A percentile compares a stretch with the other conserved stretches of the same genome.
Conservation (phyloP, 352 stramenopile species). For the Phytophthora tentaculata region DNA sequence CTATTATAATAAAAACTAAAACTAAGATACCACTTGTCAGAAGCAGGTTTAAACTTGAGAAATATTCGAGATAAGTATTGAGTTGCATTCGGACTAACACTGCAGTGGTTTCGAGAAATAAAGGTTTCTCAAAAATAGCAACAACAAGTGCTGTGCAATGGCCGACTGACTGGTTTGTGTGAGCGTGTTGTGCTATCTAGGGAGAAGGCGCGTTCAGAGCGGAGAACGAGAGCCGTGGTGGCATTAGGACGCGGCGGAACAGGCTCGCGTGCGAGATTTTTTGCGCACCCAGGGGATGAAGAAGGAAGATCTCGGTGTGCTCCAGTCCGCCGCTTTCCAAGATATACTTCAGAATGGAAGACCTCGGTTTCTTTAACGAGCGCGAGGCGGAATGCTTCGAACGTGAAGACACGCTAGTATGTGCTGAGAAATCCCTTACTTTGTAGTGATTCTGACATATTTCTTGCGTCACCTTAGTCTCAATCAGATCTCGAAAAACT, state of each 20-base stretch:
- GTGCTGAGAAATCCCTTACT: background rate
- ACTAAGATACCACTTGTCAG: no score
- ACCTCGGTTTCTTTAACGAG: slow-evolving; percentile 84
- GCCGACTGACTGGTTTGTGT: slow-evolving; percentile 9
- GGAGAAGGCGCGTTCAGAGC: slow-evolving; percentile 29
- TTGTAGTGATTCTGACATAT: slow-evolving; percentile 3
- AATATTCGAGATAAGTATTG: no score
- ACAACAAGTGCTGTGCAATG: slow-evolving; percentile 13
- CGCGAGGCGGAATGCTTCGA: slow-evolving; percentile 87
- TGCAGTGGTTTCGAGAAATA: slow-evolving; percentile 30
- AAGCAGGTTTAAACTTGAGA: no score
- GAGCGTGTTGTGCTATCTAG: slow-evolving; percentile 25
- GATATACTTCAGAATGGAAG: slow-evolving; percentile 62
- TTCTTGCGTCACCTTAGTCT: slow-evolving; percentile 43
- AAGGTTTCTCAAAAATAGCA: slow-evolving; percentile 37
- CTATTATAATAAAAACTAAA: background rate
- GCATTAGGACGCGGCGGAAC: slow-evolving; percentile 20
- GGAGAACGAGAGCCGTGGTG: slow-evolving; percentile 15
- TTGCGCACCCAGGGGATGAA: slow-evolving; percentile 48
- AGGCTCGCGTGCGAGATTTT: slow-evolving; percentile 24
- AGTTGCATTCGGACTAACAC: background rate
- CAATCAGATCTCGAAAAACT: slow-evolving; percentile 86
- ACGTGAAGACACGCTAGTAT: slow-evolving; percentile 79
- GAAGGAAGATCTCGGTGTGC: slow-evolving; percentile 25
- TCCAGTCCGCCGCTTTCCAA: slow-evolving; percentile 26